Conservation (phyloP, 2,329 filamentous ascomycete genomes). For the Gaeumannomyces tritici region DNA sequence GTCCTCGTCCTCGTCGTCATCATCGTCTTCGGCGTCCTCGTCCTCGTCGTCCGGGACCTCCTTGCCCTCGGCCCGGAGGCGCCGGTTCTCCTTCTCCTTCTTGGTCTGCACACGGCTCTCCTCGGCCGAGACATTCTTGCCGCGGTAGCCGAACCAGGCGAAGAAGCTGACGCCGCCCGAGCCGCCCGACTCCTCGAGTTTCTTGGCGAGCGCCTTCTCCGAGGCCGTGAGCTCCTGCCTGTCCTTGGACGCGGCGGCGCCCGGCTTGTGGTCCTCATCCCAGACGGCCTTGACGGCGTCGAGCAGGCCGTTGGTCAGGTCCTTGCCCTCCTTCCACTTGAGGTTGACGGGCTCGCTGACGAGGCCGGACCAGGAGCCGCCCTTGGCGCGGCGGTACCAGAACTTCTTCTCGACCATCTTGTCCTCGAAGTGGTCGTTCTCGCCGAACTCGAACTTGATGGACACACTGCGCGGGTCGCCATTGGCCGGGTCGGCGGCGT, state of each 20-base stretch:
- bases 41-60: conserved; percentile 39
- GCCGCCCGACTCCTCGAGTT: conserved; percentile 29
- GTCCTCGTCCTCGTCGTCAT: conserved; percentile 53
- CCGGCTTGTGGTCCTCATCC: conserved; percentile 37
- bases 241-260: conserved; percentile 17
- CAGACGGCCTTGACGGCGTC: conserved; percentile 62
- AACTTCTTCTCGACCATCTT: conserved; percentile 81
- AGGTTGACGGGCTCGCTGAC: conserved; percentile 86
- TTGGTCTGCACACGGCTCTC: conserved; percentile 56
- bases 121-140: conserved; percentile 58
- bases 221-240: conserved; percentile 31
- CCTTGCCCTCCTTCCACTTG: conserved; percentile 77
- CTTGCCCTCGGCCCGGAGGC: conserved; percentile 30
- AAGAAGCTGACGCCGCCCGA: conserved; percentile 73
- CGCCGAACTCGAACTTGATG: conserved; percentile 68
- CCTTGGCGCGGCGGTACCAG: conserved; percentile 60
- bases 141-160: conserved; percentile 76
- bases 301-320: conserved; percentile 73
- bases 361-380: conserved; percentile 62
- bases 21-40: conserved; percentile 52
- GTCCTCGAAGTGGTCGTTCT: conserved; percentile 78
- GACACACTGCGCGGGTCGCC: conserved; percentile 75
- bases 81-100: conserved; percentile 48
- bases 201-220: conserved; percentile 18
- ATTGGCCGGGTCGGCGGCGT: conserved; percentile 22